Conservation (phyloP, 1,284 basidiomycete species). For the Tilletia caries region DNA sequence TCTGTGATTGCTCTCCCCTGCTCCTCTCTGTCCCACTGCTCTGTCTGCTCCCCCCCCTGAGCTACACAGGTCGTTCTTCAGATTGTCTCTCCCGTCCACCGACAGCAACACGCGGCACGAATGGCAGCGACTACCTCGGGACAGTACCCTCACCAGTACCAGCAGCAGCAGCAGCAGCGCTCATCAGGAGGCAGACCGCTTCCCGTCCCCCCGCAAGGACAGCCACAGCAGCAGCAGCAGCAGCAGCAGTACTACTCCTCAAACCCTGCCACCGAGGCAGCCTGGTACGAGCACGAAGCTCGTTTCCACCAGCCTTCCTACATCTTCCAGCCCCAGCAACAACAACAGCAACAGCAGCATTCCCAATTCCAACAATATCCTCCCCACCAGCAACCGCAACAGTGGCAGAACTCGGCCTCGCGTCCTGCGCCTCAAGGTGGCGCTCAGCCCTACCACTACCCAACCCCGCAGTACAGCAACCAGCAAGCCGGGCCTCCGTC, state of each 20-base stretch:
- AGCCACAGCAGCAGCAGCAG: background rate
- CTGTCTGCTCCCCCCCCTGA: too few relatives aligned
- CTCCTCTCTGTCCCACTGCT: too few relatives aligned
- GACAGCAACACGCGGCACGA: background rate
- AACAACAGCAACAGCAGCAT: conserved; percentile 22
- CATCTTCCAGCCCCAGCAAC: conserved; percentile 20
- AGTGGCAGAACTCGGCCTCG: background rate
- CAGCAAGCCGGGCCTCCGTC: background rate
- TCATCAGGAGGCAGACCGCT: background rate
- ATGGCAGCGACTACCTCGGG: background rate
- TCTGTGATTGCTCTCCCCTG: too few relatives aligned
- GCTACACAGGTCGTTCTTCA: too few relatives aligned
- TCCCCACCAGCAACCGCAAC: background rate
- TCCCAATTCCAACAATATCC: conserved; percentile 20
- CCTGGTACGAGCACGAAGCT: conserved; percentile 48
- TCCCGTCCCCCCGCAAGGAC: background rate
- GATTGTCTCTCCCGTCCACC: background rate
- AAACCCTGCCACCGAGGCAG: conserved; percentile 25
- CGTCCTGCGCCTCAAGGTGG: background rate
- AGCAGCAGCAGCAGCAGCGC: background rate
- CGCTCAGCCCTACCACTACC: background rate
- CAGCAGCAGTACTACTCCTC: conserved; percentile 15
- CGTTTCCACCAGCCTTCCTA: conserved; percentile 28
- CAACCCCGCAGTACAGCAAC: background rate
- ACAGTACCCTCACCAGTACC: background rate